Base-by-base conservation (phyloP, 768 basidiomycete species). In the Podaxis rugospora region DNA sequence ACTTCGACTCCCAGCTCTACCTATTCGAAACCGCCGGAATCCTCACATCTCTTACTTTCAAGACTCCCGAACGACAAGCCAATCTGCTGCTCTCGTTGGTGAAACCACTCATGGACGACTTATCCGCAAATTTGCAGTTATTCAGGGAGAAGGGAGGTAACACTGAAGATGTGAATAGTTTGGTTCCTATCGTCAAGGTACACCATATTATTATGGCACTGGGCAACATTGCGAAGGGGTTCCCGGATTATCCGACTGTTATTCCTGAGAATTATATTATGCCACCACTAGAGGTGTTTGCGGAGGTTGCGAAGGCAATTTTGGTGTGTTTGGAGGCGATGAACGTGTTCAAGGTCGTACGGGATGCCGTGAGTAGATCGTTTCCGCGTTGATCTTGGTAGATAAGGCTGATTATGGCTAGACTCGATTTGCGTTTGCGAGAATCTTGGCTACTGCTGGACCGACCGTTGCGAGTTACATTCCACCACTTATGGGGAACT, bases 121-220 rank as follows among this genome's bases (percentile, higher is more conserved):
- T 94, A 42, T 83, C 80, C 9, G 70, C 77, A 57, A 84, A 83
- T 65, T 74, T 85, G 25, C 78, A 87, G 66, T 79, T 80, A 51
- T 79, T 79, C 51, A 78, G 74, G 54, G 73, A 78, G 28, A 84
- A 86, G 64, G 59, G 59, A 3, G 40, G 23, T 28, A 83, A 83
- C 7, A 72, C 81, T 2, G 80, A 83, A 50, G 90, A 94, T 65
- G 75, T 92, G 5, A 27, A 83, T 49, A 90, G 93, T 66, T 76
- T 61, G 59, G 71, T 90, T 47, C 83, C 92, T n/a, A 86, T 97
- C 66, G 79, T 98, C 57, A 87, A 86, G 68, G 85, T 94, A 6
- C 97, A 98, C 67, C 95, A 98, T 75, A 81, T 88, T 65, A 89
- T 98, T 71, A 90, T 96, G 87, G 95, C 96, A 2, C 79, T 98